phyloP scores from a whole-genome alignment of 2,329 filamentous ascomycete species.

The Diaporthe sp. region DNA sequence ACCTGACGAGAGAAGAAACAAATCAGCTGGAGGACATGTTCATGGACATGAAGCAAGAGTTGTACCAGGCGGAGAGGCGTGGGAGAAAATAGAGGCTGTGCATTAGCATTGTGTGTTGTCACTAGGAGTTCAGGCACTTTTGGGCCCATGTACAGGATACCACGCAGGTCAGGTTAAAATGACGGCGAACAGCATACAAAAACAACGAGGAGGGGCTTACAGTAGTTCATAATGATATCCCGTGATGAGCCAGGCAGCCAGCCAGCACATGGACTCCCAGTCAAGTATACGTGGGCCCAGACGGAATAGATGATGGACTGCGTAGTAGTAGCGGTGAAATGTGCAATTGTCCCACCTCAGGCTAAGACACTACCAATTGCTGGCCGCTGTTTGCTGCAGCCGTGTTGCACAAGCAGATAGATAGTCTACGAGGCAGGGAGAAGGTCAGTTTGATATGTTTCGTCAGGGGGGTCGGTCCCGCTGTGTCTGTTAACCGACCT shows the following conservation, averaged over 20 bases:
- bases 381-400: not conserved
- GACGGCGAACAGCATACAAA: slow-evolving; percentile 10
- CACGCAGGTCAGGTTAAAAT: slow-evolving; percentile 14
- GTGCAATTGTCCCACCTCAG: slow-evolving; percentile 10
- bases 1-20: slow-evolving; percentile 75
- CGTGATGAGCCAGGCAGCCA: not conserved
- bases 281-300: slow-evolving; percentile 7
- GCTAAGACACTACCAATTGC: slow-evolving; percentile 13
- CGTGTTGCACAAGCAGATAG: slow-evolving; percentile 6
- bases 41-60: slow-evolving; percentile 81
- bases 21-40: slow-evolving; percentile 82
- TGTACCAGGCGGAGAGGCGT: slow-evolving; percentile 78
- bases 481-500: not conserved
- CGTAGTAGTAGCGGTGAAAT: slow-evolving; percentile 29
- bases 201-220: not conserved
- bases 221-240: slow-evolving; percentile 22
- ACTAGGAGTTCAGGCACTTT: slow-evolving; percentile 34
- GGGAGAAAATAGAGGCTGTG: slow-evolving; percentile 53
- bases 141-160: slow-evolving; percentile 24
- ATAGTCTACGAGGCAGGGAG: not conserved
- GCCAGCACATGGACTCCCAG: not conserved
- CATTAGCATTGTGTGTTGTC: slow-evolving; percentile 9
- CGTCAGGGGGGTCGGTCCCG: slow-evolving; percentile 12
- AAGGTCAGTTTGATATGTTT: slow-evolving; percentile 21
- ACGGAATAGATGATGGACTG: not conserved